These are phyloP conservation scores for Blepharisma japonicum DNA, from an alignment of 73 alveolate species.

Conservation along the genomic window DNA sequence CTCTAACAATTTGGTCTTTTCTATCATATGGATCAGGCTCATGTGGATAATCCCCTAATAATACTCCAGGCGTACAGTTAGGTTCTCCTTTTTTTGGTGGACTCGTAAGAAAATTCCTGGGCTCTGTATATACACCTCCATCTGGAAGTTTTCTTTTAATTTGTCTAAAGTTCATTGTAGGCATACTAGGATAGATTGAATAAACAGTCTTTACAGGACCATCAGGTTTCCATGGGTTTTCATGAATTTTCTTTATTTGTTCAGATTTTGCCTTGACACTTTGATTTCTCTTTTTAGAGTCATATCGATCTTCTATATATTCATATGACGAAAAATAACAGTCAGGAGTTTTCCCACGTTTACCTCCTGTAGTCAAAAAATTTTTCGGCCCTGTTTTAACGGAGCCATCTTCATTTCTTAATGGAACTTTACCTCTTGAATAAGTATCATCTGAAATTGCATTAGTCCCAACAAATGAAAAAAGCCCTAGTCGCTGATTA, in stretches of 20 bases:
- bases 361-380: conserved; percentile 24
- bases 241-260: conserved; percentile 42
- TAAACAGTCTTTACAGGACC: conserved; percentile 33
- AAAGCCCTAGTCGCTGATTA: conserved; percentile 29
- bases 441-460: conserved; percentile 18
- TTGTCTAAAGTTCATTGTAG: conserved; percentile 34
- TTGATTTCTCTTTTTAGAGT: conserved; percentile 44
- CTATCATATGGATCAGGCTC: conserved; percentile 56
- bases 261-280: conserved; percentile 48
- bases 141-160: conserved; percentile 43
- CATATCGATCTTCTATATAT: conserved; percentile 53
- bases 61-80: conserved; percentile 1
- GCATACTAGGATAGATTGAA: conserved; percentile 47
- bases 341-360: conserved; percentile 47
- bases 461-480: conserved; percentile 16
- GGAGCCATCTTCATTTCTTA: background rate
- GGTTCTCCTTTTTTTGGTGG: conserved; percentile 58
- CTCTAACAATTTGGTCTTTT: conserved; percentile 37
- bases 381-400: conserved; percentile 30
- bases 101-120: conserved; percentile 57
- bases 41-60: conserved; percentile 28
- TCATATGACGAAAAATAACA: conserved; percentile 43
- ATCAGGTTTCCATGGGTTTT: conserved; percentile 56
- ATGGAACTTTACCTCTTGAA: background rate
- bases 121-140: conserved; percentile 56